Base-by-base conservation (phyloP, 2,329 filamentous ascomycete species). In the Aspergillus fijiensis region DNA sequence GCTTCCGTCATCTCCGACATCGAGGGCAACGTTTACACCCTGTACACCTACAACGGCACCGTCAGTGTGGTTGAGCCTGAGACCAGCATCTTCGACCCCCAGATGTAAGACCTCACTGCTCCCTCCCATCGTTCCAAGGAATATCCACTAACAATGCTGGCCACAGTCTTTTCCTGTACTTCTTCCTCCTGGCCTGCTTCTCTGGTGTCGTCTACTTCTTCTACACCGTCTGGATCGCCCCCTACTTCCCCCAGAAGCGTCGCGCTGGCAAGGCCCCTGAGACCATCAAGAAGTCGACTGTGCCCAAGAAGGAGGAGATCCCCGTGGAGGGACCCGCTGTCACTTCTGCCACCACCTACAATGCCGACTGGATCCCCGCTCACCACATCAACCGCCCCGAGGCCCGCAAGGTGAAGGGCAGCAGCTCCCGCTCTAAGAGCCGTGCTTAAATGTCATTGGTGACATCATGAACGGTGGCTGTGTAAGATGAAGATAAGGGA, bases 211-310 rank as follows among this genome's bases (percentile, higher is more conserved):
- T 89, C 75, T 97, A 94, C 87, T 96, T 96, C 79, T 92, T 97
- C 81, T 99, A 99, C 86, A 95, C 89, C 82, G 96, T 94, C 72
- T 98, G 94, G 92, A 90, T 99, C 79, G 91, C 92, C 71, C 89
- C 92, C 14, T 90, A 99, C 74, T 96, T 98, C 84, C 94, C 95
- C 52, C 92, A 96, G 83, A 88, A 87, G 78, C 81, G 81, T 70
- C 81, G 82, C 63, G 76, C 81, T 59, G 83, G 81, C 69, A 85
- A 85, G 76, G 80, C 80, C 63, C 79, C 89, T 67, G 90, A 92
- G 82, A 86, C 87, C 64, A 81, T 84, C 60, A 86, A 85, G 76
- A 81, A 80, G 70, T 79, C 84, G 31, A 79, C 84, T 66, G 87
- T 87, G 74, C 77, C 77, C 69, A 91, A 90, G 83, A 89, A 90